phyloP scores from a whole-genome alignment of 306 rosid genomes.

The Quercus rubra region DNA sequence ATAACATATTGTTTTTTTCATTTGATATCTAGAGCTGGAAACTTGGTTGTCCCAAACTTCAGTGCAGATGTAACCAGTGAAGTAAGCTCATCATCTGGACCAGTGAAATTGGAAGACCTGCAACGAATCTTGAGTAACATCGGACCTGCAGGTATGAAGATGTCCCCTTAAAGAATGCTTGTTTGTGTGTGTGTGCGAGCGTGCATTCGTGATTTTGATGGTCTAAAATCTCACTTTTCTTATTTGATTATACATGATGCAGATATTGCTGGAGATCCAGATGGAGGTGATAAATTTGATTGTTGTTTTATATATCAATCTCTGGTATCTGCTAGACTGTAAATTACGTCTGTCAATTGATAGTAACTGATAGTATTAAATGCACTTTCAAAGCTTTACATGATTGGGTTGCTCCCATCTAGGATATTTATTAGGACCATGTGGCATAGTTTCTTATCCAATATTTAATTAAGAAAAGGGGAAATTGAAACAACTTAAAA shows the following conservation, averaged over 20 bases:
- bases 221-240: conserved; percentile 27
- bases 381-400: conserved; percentile 2
- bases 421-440: not conserved
- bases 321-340: not conserved
- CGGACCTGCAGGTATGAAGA: conserved; percentile 61
- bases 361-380: conserved; percentile 14
- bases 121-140: conserved; percentile 80
- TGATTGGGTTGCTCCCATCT: not conserved
- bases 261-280: conserved; percentile 69
- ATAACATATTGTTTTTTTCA: conserved; percentile 1
- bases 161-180: conserved; percentile 6
- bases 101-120: conserved; percentile 84
- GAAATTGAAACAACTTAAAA: no score
- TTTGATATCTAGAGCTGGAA: conserved; percentile 37
- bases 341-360: not conserved
- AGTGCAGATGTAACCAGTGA: conserved; percentile 57
- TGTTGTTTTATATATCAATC: conserved; percentile 5
- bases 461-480: no score
- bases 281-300: conserved; percentile 60
- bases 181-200: not conserved
- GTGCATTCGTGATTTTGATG: not conserved
- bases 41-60: conserved; percentile 50
- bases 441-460: not conserved
- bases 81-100: conserved; percentile 62
- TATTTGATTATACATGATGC: conserved; percentile 33